phyloP scores from a whole-genome alignment of 495 filamentous ascomycete genomes.

The Neurospora sp. region DNA sequence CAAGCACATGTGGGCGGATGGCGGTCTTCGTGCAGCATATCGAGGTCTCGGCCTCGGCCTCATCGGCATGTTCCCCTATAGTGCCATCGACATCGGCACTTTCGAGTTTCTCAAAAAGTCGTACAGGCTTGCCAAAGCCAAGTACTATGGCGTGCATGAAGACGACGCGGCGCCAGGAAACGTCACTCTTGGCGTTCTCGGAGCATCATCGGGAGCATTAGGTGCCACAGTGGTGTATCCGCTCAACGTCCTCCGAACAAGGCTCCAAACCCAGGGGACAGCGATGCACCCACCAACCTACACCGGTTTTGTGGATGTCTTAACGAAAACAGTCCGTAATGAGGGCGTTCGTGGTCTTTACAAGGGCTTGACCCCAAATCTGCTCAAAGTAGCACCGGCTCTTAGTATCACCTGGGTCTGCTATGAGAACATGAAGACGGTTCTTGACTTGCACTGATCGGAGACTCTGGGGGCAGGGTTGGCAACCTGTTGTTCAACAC shows the following conservation, averaged over 20 bases:
- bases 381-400: slow-evolving; percentile 92
- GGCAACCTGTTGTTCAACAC: neutral
- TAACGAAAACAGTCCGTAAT: slow-evolving; percentile 64
- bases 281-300: slow-evolving; percentile 85
- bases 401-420: slow-evolving; percentile 97
- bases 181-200: slow-evolving; percentile 71
- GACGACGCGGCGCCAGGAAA: slow-evolving; percentile 71
- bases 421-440: slow-evolving; percentile 87
- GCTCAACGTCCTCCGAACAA: slow-evolving; percentile 85
- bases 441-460: slow-evolving; percentile 50
- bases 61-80: slow-evolving; percentile 94
- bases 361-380: slow-evolving; percentile 89
- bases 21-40: slow-evolving; percentile 70
- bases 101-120: slow-evolving; percentile 85
- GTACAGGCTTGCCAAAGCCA: slow-evolving; percentile 62
- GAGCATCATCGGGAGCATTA: slow-evolving; percentile 81
- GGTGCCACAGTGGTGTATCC: slow-evolving; percentile 93
- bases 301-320: slow-evolving; percentile 77
- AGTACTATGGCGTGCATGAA: slow-evolving; percentile 58
- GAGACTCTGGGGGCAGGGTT: neutral
- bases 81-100: slow-evolving; percentile 88
- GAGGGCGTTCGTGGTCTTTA: slow-evolving; percentile 86
- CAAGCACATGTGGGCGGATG: slow-evolving; percentile 70
- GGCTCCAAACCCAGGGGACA: slow-evolving; percentile 92
- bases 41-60: slow-evolving; percentile 88